phyloP scores from a whole-genome alignment of 1,139 yeast genomes.

The Saccharomyces hybrid region DNA sequence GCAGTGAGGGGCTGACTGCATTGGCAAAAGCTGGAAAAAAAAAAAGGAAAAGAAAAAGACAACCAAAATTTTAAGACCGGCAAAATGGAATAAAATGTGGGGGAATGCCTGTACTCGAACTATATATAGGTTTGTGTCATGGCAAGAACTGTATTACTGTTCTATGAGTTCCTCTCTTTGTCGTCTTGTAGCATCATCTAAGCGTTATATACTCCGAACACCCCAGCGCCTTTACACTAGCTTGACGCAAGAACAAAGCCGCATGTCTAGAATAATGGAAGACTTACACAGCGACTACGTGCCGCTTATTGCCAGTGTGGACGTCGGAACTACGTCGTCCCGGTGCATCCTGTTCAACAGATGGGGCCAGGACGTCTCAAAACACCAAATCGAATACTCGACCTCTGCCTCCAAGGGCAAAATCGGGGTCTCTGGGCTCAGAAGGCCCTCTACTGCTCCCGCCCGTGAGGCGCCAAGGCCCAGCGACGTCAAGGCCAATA shows the following conservation, averaged over 20 bases:
- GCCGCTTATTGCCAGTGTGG: slow-evolving; percentile 66
- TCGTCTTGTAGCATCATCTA: not conserved
- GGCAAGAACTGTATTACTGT: not conserved
- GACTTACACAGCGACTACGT: slow-evolving; percentile 7
- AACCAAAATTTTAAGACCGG: not conserved
- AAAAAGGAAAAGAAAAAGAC: not conserved
- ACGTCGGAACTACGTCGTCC: slow-evolving; percentile 93
- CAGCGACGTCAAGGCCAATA: slow-evolving; percentile 32
- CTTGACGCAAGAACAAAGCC: not conserved
- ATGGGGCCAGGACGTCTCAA: slow-evolving; percentile 70
- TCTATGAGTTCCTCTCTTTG: not conserved
- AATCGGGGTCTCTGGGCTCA: slow-evolving; percentile 29
- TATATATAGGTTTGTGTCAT: not conserved
- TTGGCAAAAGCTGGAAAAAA: not conserved
- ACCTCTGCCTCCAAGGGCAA: slow-evolving; percentile 52
- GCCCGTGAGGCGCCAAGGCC: not conserved
- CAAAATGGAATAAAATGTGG: not conserved
- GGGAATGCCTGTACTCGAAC: not conserved
- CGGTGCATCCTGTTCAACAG: slow-evolving; percentile 75
- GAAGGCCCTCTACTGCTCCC: slow-evolving; percentile 25
- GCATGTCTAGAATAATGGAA: not conserved
- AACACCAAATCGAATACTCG: slow-evolving; percentile 82
- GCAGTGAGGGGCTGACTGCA: slow-evolving; percentile 1
- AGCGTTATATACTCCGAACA: not conserved
- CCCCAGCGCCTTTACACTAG: not conserved